phyloP scores from a whole-genome alignment of 2,329 filamentous ascomycete genomes.

The Fusarium odoratissimum region DNA sequence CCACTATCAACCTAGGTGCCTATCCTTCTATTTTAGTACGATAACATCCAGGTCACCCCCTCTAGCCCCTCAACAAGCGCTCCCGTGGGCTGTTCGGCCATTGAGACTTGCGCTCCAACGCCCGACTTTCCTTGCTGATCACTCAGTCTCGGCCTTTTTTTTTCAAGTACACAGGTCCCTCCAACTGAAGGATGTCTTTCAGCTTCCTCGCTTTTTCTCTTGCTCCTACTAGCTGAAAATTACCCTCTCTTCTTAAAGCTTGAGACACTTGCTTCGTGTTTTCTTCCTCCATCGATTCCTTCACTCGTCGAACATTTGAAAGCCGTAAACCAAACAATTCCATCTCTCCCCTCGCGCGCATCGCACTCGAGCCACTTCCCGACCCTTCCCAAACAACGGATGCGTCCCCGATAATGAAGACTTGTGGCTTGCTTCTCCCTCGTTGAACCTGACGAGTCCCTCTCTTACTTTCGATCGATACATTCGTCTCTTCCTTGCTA shows the following conservation, averaged over 20 bases:
- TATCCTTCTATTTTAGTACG: slow-evolving; percentile 39
- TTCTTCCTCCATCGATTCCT: neutral
- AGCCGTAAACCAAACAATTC: neutral
- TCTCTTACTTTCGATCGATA: slow-evolving; percentile 12
- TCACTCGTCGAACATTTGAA: slow-evolving; percentile 4
- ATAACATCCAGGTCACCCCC: slow-evolving; percentile 16
- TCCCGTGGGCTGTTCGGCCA: slow-evolving; percentile 31
- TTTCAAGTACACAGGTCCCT: slow-evolving; percentile 32
- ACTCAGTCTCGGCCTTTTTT: slow-evolving; percentile 32
- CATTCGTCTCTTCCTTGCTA: neutral
- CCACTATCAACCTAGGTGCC: slow-evolving; percentile 34
- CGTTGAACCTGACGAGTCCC: slow-evolving; percentile 48
- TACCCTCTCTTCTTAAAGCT: neutral
- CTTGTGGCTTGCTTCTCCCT: slow-evolving; percentile 46
- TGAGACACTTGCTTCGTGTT: neutral
- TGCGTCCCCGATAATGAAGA: slow-evolving; percentile 48
- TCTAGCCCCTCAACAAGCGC: slow-evolving; percentile 31
- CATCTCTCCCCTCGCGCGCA: slow-evolving; percentile 18
- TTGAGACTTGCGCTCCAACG: slow-evolving; percentile 24
- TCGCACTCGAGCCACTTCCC: slow-evolving; percentile 35
- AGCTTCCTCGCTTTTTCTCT: slow-evolving; percentile 18
- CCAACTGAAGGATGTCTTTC: slow-evolving; percentile 13
- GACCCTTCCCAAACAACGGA: slow-evolving; percentile 31
- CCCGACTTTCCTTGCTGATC: slow-evolving; percentile 11
- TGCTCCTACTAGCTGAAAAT: neutral